Conservation (phyloP, 2,329 filamentous ascomycete species). For the Cladosporium sp. region DNA sequence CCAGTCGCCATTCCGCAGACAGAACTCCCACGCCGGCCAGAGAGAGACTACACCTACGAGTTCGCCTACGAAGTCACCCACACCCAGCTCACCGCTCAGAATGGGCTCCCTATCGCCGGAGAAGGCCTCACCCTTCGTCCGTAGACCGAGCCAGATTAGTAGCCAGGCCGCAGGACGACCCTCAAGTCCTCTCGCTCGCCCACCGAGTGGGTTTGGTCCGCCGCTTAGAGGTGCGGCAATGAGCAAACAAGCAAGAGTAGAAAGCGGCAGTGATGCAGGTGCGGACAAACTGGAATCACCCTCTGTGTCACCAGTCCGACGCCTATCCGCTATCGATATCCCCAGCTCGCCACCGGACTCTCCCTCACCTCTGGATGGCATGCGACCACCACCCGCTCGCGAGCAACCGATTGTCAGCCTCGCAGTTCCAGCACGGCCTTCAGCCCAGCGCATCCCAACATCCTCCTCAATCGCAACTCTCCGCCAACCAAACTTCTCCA, state of each 20-base stretch:
- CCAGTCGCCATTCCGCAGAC: conserved; percentile 38
- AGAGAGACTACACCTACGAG: conserved; percentile 20
- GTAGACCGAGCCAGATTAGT: conserved; percentile 37
- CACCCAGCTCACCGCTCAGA: not conserved
- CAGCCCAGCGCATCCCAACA: conserved; percentile 41
- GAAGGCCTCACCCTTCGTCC: conserved; percentile 37
- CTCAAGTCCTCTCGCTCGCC: conserved; percentile 38
- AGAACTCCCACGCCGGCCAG: conserved; percentile 43
- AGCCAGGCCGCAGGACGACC: conserved; percentile 31
- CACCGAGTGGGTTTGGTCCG: conserved; percentile 33
- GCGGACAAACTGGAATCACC: conserved; percentile 12
- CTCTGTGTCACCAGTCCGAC: conserved; percentile 10
- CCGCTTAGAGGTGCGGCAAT: conserved; percentile 25
- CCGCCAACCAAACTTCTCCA: conserved; percentile 25
- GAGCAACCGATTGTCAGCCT: conserved; percentile 31
- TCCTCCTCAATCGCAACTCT: conserved; percentile 33
- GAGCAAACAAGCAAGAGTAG: conserved; percentile 25
- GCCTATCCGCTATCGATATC: conserved; percentile 9
- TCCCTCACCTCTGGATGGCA: conserved; percentile 24
- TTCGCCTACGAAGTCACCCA: conserved; percentile 28
- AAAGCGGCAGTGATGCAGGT: conserved; percentile 14
- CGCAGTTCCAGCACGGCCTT: conserved; percentile 35
- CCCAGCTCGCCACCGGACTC: conserved; percentile 9
- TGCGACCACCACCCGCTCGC: conserved; percentile 27
- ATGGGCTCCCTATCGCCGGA: conserved; percentile 20